phyloP scores from a whole-genome alignment of 805 yeast genomes.

The Ogataea degrootiae region DNA sequence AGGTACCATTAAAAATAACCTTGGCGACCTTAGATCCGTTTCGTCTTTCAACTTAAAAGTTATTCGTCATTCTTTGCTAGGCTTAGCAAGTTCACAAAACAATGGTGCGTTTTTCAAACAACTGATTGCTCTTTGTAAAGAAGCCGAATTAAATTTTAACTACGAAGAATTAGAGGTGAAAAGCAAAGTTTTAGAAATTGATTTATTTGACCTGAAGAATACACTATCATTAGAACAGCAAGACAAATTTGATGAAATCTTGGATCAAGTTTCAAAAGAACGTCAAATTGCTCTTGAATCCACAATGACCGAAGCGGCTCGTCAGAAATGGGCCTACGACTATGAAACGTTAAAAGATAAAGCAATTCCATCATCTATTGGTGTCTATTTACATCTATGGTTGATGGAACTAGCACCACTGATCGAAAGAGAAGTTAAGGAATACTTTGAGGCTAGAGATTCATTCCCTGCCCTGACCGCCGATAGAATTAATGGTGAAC shows the following conservation, averaged over 20 bases:
- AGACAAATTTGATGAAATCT: conserved; percentile 54
- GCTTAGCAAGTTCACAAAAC: conserved; percentile 31
- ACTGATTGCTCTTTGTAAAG: conserved; percentile 16
- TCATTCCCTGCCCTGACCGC: background rate
- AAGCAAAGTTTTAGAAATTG: conserved; percentile 26
- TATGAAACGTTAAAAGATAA: conserved; percentile 45
- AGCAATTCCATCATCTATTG: conserved; percentile 54
- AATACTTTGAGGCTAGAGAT: conserved; percentile 40
- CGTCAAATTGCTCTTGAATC: conserved; percentile 76
- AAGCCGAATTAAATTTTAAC: conserved; percentile 20
- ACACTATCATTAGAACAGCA: conserved; percentile 44
- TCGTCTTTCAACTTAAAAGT: conserved; percentile 74
- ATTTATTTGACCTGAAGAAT: conserved; percentile 66
- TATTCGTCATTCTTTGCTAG: conserved; percentile 68
- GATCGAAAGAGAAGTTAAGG: conserved; percentile 58
- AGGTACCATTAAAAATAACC: conserved; percentile 47
- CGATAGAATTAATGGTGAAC: no score
- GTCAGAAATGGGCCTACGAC: conserved; percentile 82
- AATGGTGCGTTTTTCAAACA: conserved; percentile 21
- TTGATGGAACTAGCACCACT: conserved; percentile 66
- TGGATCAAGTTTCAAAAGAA: conserved; percentile 66
- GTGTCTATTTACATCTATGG: conserved; percentile 82
- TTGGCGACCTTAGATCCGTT: conserved; percentile 55
- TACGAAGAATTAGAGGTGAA: conserved; percentile 5
- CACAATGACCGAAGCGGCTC: conserved; percentile 79